Evolutionary conservation across 176 grass and related monocot genomes (phyloP), one percentile per base, ranked within the genome.

Genomic region (Panicum miliaceum): DNA sequence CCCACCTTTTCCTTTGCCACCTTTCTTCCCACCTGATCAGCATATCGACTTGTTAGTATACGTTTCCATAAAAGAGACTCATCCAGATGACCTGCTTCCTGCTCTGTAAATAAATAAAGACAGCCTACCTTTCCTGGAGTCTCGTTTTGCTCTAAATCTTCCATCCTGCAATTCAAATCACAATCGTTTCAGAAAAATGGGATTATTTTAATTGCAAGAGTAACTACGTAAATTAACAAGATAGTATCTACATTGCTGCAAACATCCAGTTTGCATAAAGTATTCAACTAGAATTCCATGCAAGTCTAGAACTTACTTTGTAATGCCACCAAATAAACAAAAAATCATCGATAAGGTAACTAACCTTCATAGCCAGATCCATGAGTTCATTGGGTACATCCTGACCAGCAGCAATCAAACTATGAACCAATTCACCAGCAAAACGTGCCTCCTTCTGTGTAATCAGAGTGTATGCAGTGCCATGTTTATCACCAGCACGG

Each of bases 311-410:
- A 29, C 43, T 87, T 50, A 58, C 50, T 76, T 22, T 73, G 23
- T 7, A 78, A 20, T 3, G 7, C 11, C 11, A 37, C 53, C 34
- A 80, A 8, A 76, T 1, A 83, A 84, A 86, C 16, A 23, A 57
- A 50, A 66, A 27, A 9, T 53, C 59, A n/a, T 84, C 48, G 42
- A 59, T 35, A 87, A 65, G 43, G 4, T 73, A 92, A 73, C 85
- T 72, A 83, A 98, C 96, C 93, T 98, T 98, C 96, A 95, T 98
- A 72, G 96, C 96, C 48, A 98, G 87, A 89, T 98, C 89, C 96
- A 92, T 98, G 67, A 98, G 82, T 68, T 98, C 96, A 62, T 68
- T 57, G 37, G 93, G 86, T 11, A 95, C 89, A 92, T 95, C 84
- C 81, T 95, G 96, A 50, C 96, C 96, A 84, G 87, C 90, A 51